These are phyloP conservation scores for Fonsecaea pedrosoi DNA, from an alignment of 2,329 filamentous ascomycete genomes.

Conservation along the genomic window DNA sequence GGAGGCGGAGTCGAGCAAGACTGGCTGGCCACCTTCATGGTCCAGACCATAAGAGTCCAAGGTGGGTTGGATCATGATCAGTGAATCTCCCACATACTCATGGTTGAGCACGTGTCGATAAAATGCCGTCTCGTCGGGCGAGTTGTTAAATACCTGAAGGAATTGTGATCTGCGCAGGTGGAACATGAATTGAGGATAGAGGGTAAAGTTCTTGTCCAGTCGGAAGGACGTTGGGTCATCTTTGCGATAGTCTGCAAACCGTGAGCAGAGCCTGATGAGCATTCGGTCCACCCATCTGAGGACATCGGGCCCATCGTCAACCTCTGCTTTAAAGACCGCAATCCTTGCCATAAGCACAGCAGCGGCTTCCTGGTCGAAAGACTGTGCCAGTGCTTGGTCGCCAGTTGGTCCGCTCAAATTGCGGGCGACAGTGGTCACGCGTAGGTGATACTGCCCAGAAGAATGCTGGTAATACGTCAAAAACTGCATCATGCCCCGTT, in stretches of 20 bases:
- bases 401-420: slow-evolving; percentile 92
- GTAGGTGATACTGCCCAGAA: slow-evolving; percentile 92
- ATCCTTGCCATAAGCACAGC: slow-evolving; percentile 99
- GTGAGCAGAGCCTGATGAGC: slow-evolving; percentile 93
- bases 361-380: slow-evolving; percentile 97
- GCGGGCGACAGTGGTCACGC: slow-evolving; percentile 90
- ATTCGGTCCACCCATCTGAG: slow-evolving; percentile 98
- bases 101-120: slow-evolving; percentile 96
- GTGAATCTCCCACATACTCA: slow-evolving; percentile 93
- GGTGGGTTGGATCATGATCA: slow-evolving; percentile 99
- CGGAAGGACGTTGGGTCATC: slow-evolving; percentile 97
- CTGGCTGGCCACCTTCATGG: slow-evolving; percentile 87
- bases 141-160: slow-evolving; percentile 99
- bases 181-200: slow-evolving; percentile 99
- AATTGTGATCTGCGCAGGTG: slow-evolving; percentile 96
- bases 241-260: slow-evolving; percentile 97
- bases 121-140: slow-evolving; percentile 98
- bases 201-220: slow-evolving; percentile 96
- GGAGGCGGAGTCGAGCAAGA: slow-evolving; percentile 93
- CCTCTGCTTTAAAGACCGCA: slow-evolving; percentile 97
- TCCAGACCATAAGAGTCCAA: slow-evolving; percentile 97
- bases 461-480: slow-evolving; percentile 98
- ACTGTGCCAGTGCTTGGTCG: slow-evolving; percentile 92
- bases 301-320: slow-evolving; percentile 98
- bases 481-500: slow-evolving; percentile 97